Evolutionary conservation across 192 early-diverging fungal genomes (phyloP), one percentile per base, ranked within the genome.

Genomic region (Pilaira anomala): DNA sequence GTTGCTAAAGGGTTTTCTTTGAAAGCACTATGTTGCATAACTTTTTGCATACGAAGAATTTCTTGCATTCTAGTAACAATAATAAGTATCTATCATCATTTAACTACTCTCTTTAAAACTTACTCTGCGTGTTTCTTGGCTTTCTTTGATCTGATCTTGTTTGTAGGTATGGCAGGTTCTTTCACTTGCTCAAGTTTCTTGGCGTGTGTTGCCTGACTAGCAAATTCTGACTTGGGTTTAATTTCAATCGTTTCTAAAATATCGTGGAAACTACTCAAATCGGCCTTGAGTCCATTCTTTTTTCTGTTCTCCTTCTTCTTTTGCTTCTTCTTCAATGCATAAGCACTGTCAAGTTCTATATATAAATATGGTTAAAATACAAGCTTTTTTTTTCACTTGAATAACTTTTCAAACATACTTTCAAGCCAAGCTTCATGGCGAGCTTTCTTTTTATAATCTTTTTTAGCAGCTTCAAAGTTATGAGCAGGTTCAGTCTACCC

Each of bases 1-100:
- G 89, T 88, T 13, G 79, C 80, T 29, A 93, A 60, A 3, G 91
- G 86, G 45, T 88, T 82, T 18, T 78, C 75, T 64, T 85, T 77
- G 73, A 91, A 93, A 19, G 87, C 82, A 13, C 85, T 81, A 67
- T 93, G 91, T 5, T 66, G 72, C 58, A 91, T 58, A 2, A 93
- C 80, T 69, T 90, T 87, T 48, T 84, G 83, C 64, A 93, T 86
- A 19, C 91, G 78, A 50, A 83, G 74, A 36, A 90, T 88, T 55
- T 93, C 91, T 49, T 70, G 69, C 42, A 88, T 72, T 18, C 83
- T 87, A 59, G 21, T 46, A 14, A 16, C 12, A 19, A 5, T 1
- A 22, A 12, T 30, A 39, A 33, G 16, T 18, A 69, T 19, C 41
- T 33, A 30, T 57, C 5, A 68, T 9, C 28, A 26, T 22, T 13